Base-by-base conservation (phyloP, 257 asterid species). In the Primulina eburnea region DNA sequence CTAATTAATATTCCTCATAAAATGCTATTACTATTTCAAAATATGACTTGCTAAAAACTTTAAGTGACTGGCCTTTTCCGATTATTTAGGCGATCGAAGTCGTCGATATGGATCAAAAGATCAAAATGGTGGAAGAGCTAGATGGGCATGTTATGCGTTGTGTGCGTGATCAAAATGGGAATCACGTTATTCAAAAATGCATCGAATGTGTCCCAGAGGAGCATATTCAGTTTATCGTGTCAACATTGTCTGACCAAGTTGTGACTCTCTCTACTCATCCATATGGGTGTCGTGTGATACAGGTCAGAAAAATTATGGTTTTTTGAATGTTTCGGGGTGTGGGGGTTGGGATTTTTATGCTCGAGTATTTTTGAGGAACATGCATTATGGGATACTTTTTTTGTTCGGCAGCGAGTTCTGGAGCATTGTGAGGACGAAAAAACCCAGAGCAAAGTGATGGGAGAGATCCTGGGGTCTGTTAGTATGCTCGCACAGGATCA, bases 151-250 rank as follows among this genome's bases (percentile, higher is more conserved):
- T 92, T 62, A 88, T 92, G 96, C 92, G 95, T 33, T 92, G 98
- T 73, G 98, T 92, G 34, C 97, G 97, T 73, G 98, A 92, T 85
- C 98, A 92, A 75, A 92, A 92, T 68, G 98, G 98, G 28, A 92
- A 90, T 79, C 97, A 92, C 66, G 97, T 92, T 65, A 77, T 92
- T 75, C 98, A 92, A 79, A 92, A 92, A 82, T 92, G 98, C 80
- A 90, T 92, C 28, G 98, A 92, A 78, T 90, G 98, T 65, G 92
- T 92, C 5, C 97, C 96, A 1, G 97, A 92, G 81, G 90, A 84
- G 71, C 87, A 87, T 60, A 85, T 92, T 71, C 92, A 92, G 74
- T 92, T 92, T 74, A 82, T 92, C 52, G 83, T 92, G 63, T 52
- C 86, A 11, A 92, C 95, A 18, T 90, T 92, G 80, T 90, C 76